phyloP scores from a whole-genome alignment of 139 green algal species.

The Dunaliella sp. region DNA sequence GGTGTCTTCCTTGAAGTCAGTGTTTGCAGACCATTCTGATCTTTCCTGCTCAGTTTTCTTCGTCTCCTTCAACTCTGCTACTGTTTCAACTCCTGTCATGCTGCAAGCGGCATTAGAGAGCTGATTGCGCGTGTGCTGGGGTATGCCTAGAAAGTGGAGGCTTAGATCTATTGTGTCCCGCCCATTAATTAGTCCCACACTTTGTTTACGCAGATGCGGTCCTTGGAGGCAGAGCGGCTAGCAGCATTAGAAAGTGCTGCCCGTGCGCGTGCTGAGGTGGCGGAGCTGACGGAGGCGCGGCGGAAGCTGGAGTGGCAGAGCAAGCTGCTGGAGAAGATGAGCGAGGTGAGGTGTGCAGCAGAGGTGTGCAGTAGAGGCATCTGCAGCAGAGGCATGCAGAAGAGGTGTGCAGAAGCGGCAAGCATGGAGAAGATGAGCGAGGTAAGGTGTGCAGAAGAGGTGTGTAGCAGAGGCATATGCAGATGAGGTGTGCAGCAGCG shows the following conservation, averaged over 20 bases:
- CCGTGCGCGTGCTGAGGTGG: constrained; percentile 44
- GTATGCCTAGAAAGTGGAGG: no score
- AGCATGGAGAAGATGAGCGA: neutral
- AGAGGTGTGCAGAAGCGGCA: neutral
- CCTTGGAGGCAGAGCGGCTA: constrained; percentile 50
- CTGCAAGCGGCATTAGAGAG: no score
- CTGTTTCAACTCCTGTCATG: neutral
- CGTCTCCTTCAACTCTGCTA: no score
- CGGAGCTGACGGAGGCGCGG: constrained; percentile 45
- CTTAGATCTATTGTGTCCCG: no score
- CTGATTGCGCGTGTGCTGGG: no score
- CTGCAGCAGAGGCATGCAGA: no score
- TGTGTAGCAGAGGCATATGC: neutral
- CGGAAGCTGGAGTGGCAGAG: constrained; percentile 60
- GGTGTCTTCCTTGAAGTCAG: no score
- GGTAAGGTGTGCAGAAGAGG: neutral
- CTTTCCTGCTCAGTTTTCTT: no score
- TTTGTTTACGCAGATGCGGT: constrained; percentile 34
- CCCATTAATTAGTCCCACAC: neutral
- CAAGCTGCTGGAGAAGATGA: constrained; percentile 64
- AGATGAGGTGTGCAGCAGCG: neutral
- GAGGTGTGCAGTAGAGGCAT: neutral
- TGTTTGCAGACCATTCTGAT: no score
- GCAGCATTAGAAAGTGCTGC: constrained; percentile 52
- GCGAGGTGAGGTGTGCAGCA: constrained; percentile 51